A percentile compares a stretch with the other conserved stretches of the same genome.
Conservation (phyloP, 345 rosid genomes). For the Gossypium thurberi region DNA sequence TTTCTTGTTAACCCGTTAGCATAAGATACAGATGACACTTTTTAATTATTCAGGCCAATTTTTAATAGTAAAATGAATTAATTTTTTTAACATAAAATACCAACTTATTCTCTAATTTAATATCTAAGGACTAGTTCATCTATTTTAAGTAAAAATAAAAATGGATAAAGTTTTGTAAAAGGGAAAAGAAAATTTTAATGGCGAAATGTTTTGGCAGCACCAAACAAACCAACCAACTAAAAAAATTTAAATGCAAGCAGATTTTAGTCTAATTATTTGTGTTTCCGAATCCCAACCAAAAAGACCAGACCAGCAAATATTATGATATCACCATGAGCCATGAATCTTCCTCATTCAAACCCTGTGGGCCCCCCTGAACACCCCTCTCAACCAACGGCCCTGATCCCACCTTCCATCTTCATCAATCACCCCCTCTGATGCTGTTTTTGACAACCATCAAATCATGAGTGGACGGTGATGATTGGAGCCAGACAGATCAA, state of each 20-base stretch:
- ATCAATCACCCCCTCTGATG: constrained; percentile 16
- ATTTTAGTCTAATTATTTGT: neutral
- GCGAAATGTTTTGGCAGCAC: neutral
- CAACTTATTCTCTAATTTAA: too few relatives aligned
- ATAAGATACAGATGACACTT: too few relatives aligned
- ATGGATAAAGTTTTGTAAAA: too few relatives aligned
- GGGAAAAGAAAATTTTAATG: neutral
- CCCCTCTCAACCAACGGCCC: constrained; percentile 13
- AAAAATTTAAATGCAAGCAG: neutral
- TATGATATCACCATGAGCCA: neutral
- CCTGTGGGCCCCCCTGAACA: constrained; percentile 26
- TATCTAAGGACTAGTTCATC: too few relatives aligned
- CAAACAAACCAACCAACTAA: neutral
- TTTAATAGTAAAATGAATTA: too few relatives aligned
- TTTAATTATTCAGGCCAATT: too few relatives aligned
- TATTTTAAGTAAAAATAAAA: too few relatives aligned
- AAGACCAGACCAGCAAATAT: constrained; percentile 2
- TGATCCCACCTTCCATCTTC: neutral
- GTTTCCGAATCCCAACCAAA: constrained; percentile 17
- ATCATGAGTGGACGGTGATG: constrained; percentile 48
- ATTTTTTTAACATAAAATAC: too few relatives aligned
- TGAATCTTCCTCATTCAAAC: constrained; percentile 19
- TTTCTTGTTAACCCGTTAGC: too few relatives aligned
- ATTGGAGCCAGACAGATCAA: constrained; percentile 50
- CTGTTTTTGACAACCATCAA: constrained; percentile 39